phyloP scores from a whole-genome alignment of 2,329 filamentous ascomycete species.

The Cytospora chrysosperma region DNA sequence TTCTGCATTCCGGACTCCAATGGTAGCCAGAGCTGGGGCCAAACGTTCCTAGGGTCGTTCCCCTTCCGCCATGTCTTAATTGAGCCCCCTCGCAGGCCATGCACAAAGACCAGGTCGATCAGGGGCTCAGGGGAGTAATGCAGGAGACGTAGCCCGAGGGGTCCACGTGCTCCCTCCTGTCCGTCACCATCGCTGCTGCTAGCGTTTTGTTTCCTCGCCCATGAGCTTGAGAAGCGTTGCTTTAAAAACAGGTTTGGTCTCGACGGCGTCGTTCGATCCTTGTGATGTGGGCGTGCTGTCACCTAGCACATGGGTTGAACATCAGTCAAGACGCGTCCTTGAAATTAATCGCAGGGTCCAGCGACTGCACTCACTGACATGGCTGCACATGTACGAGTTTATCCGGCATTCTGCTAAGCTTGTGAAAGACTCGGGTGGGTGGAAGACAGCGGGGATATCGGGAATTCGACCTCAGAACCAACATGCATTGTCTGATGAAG shows the following conservation, averaged over 20 bases:
- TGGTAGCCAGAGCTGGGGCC: slow-evolving; percentile 42
- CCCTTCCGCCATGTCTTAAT: slow-evolving; percentile 42
- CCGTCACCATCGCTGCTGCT: neutral
- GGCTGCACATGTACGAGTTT: neutral
- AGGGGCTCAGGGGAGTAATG: slow-evolving; percentile 32
- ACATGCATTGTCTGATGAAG: neutral
- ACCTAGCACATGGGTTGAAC: neutral
- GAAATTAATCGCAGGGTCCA: too few relatives aligned
- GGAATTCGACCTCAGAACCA: neutral
- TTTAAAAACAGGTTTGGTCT: neutral
- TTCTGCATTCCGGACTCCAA: slow-evolving; percentile 31
- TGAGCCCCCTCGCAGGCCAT: slow-evolving; percentile 42
- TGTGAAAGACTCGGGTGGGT: neutral
- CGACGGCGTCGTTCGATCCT: neutral
- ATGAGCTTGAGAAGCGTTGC: neutral
- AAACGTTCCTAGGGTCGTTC: slow-evolving; percentile 34
- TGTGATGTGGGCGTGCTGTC: neutral
- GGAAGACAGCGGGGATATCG: neutral
- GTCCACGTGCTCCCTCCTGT: slow-evolving; percentile 21
- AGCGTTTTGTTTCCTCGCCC: neutral
- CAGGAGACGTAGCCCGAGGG: slow-evolving; percentile 31
- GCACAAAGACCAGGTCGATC: slow-evolving; percentile 42
- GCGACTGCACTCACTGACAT: neutral
- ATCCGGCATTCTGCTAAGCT: neutral
- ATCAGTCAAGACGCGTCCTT: too few relatives aligned